Evolutionary conservation across 2,329 filamentous ascomycete species (phyloP).

Genomic region (Madurella mycetomatis): DNA sequence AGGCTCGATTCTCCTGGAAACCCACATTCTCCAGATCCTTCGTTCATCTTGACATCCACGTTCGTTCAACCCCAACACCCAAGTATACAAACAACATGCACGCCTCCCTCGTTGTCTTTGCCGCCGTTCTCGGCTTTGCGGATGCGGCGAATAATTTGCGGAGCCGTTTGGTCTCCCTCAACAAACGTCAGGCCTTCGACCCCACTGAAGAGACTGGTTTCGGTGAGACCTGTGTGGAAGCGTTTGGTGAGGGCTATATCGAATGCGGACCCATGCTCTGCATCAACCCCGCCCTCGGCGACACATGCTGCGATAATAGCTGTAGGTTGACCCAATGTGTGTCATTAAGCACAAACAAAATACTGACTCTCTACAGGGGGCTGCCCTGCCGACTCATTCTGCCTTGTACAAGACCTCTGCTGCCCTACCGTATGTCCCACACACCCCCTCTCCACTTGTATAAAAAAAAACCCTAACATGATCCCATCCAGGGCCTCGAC

Average conservation of each 20-base stretch:
- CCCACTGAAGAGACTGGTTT: constrained; percentile 7
- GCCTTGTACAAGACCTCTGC: constrained; percentile 10
- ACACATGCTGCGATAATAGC: constrained; percentile 7
- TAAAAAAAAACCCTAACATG: not conserved
- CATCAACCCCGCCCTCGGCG: constrained; percentile 8
- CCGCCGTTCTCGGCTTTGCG: not conserved
- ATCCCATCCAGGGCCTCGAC: constrained; percentile 5
- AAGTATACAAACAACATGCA: not conserved
- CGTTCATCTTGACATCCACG: not conserved
- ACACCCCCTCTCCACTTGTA: not conserved
- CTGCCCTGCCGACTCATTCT: constrained; percentile 8
- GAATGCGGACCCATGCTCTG: constrained; percentile 9
- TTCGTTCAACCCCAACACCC: not conserved
- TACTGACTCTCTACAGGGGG: constrained; percentile 3
- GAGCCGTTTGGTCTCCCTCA: not conserved
- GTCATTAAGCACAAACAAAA: not conserved
- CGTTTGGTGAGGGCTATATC: constrained; percentile 11
- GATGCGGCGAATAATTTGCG: constrained; percentile 1
- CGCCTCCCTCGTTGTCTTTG: not conserved
- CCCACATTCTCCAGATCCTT: too few species aligned
- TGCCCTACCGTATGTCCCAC: constrained; percentile 5
- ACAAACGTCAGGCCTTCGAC: constrained; percentile 11
- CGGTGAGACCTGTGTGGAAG: constrained; percentile 10
- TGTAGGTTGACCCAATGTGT: not conserved
- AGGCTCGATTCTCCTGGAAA: not conserved